Conservation (phyloP, 306 rosid species). For the Dalbergia oliveri region DNA sequence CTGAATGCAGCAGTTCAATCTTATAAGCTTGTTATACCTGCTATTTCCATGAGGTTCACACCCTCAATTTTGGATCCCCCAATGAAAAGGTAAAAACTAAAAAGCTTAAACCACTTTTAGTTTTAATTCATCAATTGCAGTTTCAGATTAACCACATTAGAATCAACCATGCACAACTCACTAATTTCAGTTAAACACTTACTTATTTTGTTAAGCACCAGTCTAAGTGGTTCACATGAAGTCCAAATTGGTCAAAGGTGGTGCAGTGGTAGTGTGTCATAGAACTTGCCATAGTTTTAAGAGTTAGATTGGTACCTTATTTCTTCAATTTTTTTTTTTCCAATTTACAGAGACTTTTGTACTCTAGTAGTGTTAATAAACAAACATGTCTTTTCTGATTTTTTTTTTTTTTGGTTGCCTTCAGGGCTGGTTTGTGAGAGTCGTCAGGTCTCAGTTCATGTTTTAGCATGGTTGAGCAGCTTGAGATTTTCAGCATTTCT, state of each 20-base stretch:
- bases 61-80: slow-evolving; percentile 24
- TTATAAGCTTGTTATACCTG: slow-evolving; percentile 20
- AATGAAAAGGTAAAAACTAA: slow-evolving; percentile 19
- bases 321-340: background rate
- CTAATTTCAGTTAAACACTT: background rate
- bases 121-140: slow-evolving; percentile 30
- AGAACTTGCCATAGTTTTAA: slow-evolving; percentile 12
- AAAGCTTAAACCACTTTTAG: slow-evolving; percentile 11
- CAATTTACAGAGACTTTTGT: background rate
- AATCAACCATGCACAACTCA: slow-evolving; percentile 1
- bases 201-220: background rate
- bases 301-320: slow-evolving; percentile 2
- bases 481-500: slow-evolving; percentile 13
- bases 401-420: slow-evolving; percentile 9
- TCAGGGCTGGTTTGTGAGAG: slow-evolving; percentile 35
- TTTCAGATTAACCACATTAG: slow-evolving; percentile 7
- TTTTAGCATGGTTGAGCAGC: slow-evolving; percentile 39
- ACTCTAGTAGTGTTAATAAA: background rate
- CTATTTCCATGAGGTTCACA: slow-evolving; percentile 35
- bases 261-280: background rate
- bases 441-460: slow-evolving; percentile 40
- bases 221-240: background rate
- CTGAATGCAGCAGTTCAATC: slow-evolving; percentile 33
- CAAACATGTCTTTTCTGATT: slow-evolving; percentile 1
- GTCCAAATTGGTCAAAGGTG: too few species aligned